phyloP scores from a whole-genome alignment of 2,329 filamentous ascomycete species.

The Hypomyces rosellus region DNA sequence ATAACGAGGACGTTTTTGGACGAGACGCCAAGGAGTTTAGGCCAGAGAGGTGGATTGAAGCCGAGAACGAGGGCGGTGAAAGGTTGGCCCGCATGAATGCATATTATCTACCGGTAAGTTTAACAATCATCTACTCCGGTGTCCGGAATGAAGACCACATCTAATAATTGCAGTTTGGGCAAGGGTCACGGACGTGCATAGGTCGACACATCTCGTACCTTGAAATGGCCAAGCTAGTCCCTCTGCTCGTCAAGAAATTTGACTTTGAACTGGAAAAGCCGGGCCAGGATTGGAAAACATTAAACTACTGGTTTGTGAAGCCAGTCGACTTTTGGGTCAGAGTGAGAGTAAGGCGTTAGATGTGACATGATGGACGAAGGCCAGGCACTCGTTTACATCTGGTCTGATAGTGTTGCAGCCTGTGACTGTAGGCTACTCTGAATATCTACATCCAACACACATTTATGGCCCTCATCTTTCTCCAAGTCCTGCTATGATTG shows the following conservation, averaged over 20 bases:
- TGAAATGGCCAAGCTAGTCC: slow-evolving; percentile 38
- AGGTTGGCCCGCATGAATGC: slow-evolving; percentile 23
- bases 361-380: no score
- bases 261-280: slow-evolving; percentile 23
- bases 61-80: slow-evolving; percentile 16
- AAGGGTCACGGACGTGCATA: slow-evolving; percentile 36
- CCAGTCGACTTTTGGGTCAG: slow-evolving; percentile 33
- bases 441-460: no score
- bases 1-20: slow-evolving; percentile 24
- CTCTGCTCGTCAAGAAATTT: slow-evolving; percentile 29
- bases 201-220: slow-evolving; percentile 37
- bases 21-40: slow-evolving; percentile 28
- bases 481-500: no score
- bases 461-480: no score
- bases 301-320: slow-evolving; percentile 39
- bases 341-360: slow-evolving; percentile 1
- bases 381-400: no score
- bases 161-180: slow-evolving; percentile 26
- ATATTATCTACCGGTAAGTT: slow-evolving; percentile 22
- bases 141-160: background rate
- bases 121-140: background rate
- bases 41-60: slow-evolving; percentile 36
- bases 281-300: slow-evolving; percentile 24
- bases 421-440: no score
- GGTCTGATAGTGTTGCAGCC: no score